Evolutionary conservation across 139 green algal genomes (phyloP), one percentile per base, ranked within the genome.

Genomic region (Picochlorum costavermella): DNA sequence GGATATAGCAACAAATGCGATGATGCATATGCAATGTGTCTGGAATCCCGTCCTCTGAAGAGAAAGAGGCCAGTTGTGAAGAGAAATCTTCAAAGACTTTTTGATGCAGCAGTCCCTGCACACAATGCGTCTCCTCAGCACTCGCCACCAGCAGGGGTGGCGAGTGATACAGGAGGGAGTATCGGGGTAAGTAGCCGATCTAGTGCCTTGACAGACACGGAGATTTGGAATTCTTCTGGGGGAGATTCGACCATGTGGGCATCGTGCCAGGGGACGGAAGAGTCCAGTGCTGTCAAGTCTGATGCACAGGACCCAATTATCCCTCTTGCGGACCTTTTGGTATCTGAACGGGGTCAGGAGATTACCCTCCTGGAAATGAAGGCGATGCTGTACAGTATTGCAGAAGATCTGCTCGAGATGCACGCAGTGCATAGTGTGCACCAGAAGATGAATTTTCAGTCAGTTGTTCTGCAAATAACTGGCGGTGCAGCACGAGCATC

Each of bases 311-410:
- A 40, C 17, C 17, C 56, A 25, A 37, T 67, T 40, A 44, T 75
- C 17, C 64, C 64, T 28, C 55, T 76, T 26, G 57, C 61, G 36
- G 55, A 73, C 55, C 56, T 76, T 13, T 58, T 76, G 16, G 50
- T 61, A 45, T 73, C 63, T 44, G 64, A 72, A 28, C 57, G 58
- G 1, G 70, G 63, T 11, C 56, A 48, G n/a, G 11, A 31, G 5
- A 56, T 76, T 3, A 65, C 23, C 6, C n/a, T 48, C 5, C 31
- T 73, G 26, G 70, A 76, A 33, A 64, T 72, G 8, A 76, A 76
- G 43, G 64, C 64, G 3, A 64, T 76, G 12, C 16, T 76, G 2
- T 28, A 30, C 1, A 67, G 65, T 55, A 30, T 76, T 16, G 58
- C 55, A 20, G 25, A 31, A 44, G 70, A 76, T 63, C 45, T 76